Evolutionary conservation across 2,329 filamentous ascomycete genomes (phyloP).

Genomic region (Fusarium tricinctum): DNA sequence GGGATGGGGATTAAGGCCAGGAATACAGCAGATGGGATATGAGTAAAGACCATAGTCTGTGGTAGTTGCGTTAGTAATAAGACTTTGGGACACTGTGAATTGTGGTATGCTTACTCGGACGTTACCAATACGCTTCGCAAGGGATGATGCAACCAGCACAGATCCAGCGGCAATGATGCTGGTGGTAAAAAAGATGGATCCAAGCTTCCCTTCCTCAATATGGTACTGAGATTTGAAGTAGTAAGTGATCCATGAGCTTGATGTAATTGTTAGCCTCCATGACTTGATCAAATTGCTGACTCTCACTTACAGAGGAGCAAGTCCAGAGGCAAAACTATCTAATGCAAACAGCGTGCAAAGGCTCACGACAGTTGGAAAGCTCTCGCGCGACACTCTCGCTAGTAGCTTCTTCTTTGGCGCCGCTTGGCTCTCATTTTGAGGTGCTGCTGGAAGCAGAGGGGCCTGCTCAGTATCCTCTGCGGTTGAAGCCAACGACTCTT

Average conservation of each 20-base stretch:
- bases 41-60: conserved; percentile 81
- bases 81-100: neutral
- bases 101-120: conserved; percentile 67
- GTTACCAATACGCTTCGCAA: conserved; percentile 70
- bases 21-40: conserved; percentile 77
- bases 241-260: conserved; percentile 70
- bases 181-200: conserved; percentile 68
- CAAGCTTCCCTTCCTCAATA: conserved; percentile 64
- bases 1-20: conserved; percentile 74
- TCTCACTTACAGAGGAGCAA: conserved; percentile 71
- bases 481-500: neutral
- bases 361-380: conserved; percentile 67
- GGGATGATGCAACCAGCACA: conserved; percentile 66
- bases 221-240: conserved; percentile 66
- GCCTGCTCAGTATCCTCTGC: conserved; percentile 37
- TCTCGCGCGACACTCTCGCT: conserved; percentile 70
- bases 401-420: conserved; percentile 55
- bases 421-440: neutral
- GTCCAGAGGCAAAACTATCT: conserved; percentile 78
- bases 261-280: conserved; percentile 42
- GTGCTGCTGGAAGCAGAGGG: conserved; percentile 44
- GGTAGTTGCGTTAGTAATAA: neutral
- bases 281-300: conserved; percentile 6
- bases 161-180: conserved; percentile 66
- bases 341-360: conserved; percentile 77